Evolutionary conservation across 768 basidiomycete species (phyloP).

Genomic region (Pisolithus albus): DNA sequence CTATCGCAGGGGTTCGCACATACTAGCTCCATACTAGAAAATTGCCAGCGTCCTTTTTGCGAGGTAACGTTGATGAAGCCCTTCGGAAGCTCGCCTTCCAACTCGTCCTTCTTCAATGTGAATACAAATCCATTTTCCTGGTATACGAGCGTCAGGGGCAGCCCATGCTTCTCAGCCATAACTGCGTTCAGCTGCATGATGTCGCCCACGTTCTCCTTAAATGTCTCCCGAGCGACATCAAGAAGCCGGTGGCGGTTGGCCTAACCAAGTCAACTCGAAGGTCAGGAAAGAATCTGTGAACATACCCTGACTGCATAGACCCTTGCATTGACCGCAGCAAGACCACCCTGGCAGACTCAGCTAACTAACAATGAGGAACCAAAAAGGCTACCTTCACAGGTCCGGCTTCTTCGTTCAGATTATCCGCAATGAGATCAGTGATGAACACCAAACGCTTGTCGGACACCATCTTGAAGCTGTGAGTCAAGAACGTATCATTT

Average conservation of each 20-base stretch:
- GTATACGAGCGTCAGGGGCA: slow-evolving; percentile 63
- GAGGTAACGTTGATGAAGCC: slow-evolving; percentile 64
- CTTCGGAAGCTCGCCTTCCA: slow-evolving; percentile 50
- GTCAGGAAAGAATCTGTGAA: not conserved
- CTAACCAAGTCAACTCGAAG: slow-evolving; percentile 22
- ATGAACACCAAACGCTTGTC: slow-evolving; percentile 68
- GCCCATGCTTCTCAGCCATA: slow-evolving; percentile 53
- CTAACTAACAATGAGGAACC: not conserved
- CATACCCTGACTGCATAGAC: slow-evolving; percentile 82
- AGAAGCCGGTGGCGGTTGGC: slow-evolving; percentile 78
- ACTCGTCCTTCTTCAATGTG: slow-evolving; percentile 51
- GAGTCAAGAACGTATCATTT: not conserved
- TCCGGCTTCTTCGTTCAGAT: slow-evolving; percentile 67
- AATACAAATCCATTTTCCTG: slow-evolving; percentile 73
- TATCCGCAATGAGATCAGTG: slow-evolving; percentile 47
- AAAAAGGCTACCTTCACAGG: slow-evolving; percentile 46
- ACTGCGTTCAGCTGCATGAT: slow-evolving; percentile 62
- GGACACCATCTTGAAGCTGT: slow-evolving; percentile 51
- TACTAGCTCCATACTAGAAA: slow-evolving; percentile 80
- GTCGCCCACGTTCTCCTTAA: slow-evolving; percentile 87
- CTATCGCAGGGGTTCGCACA: slow-evolving; percentile 15
- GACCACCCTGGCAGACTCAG: slow-evolving; percentile 45
- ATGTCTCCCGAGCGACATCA: slow-evolving; percentile 93
- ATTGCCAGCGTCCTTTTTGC: slow-evolving; percentile 66
- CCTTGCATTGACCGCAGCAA: slow-evolving; percentile 67